A percentile compares a stretch with the other conserved stretches of the same genome.
phyloP scores from a whole-genome alignment of 495 filamentous ascomycete genomes.

The Trichocladium uniseriatum region DNA sequence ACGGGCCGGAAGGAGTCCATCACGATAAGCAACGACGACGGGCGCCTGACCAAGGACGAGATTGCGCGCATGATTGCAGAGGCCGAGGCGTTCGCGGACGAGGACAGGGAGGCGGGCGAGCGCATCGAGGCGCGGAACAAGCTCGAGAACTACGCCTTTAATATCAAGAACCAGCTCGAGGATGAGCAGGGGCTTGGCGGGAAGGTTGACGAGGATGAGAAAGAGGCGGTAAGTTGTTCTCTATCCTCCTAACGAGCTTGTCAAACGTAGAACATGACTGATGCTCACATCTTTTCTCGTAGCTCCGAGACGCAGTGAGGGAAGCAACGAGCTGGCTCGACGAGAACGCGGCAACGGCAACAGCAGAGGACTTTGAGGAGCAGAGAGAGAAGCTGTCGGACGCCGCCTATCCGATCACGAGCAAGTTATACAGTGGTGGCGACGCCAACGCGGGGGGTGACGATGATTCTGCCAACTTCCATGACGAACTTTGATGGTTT shows the following conservation, averaged over 20 bases:
- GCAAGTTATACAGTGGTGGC: constrained; percentile 62
- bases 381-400: constrained; percentile 89
- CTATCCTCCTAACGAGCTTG: no score
- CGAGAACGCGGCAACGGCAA: constrained; percentile 73
- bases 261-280: not conserved
- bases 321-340: constrained; percentile 87
- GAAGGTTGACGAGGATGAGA: constrained; percentile 91
- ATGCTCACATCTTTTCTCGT: constrained; percentile 16
- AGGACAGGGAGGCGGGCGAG: constrained; percentile 82
- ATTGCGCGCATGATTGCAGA: constrained; percentile 92
- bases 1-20: constrained; percentile 87
- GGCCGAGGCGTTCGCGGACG: constrained; percentile 87
- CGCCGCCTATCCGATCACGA: constrained; percentile 89
- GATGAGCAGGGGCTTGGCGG: constrained; percentile 85
- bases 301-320: constrained; percentile 84
- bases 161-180: constrained; percentile 90
- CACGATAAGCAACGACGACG: constrained; percentile 88
- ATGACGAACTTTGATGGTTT: constrained; percentile 9
- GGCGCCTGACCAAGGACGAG: constrained; percentile 76
- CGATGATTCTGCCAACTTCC: not conserved
- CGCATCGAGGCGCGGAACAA: constrained; percentile 93
- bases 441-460: constrained; percentile 12
- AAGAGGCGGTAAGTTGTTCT: constrained; percentile 57
- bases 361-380: constrained; percentile 86
- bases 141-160: constrained; percentile 94